Evolutionary conservation across 169 alveolate genomes (phyloP).

Genomic region (Babesia bigemina): DNA sequence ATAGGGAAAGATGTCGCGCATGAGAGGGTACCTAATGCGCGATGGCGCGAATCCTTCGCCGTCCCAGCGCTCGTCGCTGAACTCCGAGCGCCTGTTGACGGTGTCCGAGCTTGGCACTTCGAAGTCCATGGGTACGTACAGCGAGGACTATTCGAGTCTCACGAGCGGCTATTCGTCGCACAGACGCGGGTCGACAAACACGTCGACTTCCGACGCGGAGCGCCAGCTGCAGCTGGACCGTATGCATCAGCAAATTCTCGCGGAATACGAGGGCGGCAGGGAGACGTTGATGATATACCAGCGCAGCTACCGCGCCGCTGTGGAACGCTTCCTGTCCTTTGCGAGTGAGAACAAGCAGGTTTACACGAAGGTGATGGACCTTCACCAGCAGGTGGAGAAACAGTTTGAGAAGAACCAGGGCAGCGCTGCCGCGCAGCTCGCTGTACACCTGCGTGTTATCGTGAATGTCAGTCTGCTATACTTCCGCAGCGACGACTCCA

Average conservation of each 20-base stretch:
- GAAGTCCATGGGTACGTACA: slow-evolving; percentile 9
- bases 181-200: slow-evolving; percentile 4
- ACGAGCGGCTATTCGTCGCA: slow-evolving; percentile 3
- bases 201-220: slow-evolving; percentile 28
- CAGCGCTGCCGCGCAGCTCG: slow-evolving; percentile 63
- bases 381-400: slow-evolving; percentile 51
- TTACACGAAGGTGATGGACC: slow-evolving; percentile 48
- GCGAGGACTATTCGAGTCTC: neutral
- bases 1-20: slow-evolving; percentile 3
- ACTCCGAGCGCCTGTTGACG: slow-evolving; percentile 18
- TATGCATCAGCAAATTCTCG: slow-evolving; percentile 59
- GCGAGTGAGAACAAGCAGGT: slow-evolving; percentile 66
- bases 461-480: slow-evolving; percentile 73
- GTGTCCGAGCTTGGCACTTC: slow-evolving; percentile 38
- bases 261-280: slow-evolving; percentile 60
- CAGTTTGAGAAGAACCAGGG: slow-evolving; percentile 30
- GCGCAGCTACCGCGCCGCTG: slow-evolving; percentile 54
- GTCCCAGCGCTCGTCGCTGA: slow-evolving; percentile 34
- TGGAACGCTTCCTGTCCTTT: slow-evolving; percentile 59
- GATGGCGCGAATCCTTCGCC: slow-evolving; percentile 9
- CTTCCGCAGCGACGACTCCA: slow-evolving; percentile 63
- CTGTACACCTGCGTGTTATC: slow-evolving; percentile 72
- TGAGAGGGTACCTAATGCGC: slow-evolving; percentile 16
- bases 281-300: slow-evolving; percentile 37
- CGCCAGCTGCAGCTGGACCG: slow-evolving; percentile 40